These are phyloP conservation scores for Schwanniomyces occidentalis DNA, from an alignment of 805 yeast species.

Conservation along the genomic window DNA sequence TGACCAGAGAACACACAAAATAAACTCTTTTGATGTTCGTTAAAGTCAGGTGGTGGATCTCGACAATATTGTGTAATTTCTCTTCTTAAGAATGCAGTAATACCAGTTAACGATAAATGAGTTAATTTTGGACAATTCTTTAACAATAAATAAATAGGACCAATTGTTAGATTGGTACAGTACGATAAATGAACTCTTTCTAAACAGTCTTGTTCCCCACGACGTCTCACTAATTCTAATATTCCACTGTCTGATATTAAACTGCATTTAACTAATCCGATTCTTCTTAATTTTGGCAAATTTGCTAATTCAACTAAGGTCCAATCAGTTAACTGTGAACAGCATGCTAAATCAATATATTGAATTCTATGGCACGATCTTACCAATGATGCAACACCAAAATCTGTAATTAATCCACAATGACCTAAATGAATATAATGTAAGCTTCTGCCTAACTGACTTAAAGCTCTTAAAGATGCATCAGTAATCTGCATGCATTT, in stretches of 20 bases:
- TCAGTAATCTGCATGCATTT: slow-evolving; percentile 89
- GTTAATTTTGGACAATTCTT: slow-evolving; percentile 83
- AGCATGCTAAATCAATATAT: slow-evolving; percentile 93
- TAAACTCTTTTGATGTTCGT: slow-evolving; percentile 75
- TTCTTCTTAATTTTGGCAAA: slow-evolving; percentile 79
- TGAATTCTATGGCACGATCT: slow-evolving; percentile 81
- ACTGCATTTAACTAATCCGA: slow-evolving; percentile 89
- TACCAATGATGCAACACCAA: slow-evolving; percentile 75
- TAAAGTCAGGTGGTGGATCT: slow-evolving; percentile 90
- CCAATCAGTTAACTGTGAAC: slow-evolving; percentile 82
- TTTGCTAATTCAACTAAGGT: slow-evolving; percentile 75
- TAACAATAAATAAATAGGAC: slow-evolving; percentile 73
- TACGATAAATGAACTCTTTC: slow-evolving; percentile 94
- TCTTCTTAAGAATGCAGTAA: slow-evolving; percentile 79
- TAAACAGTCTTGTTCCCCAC: slow-evolving; percentile 74
- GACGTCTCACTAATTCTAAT: slow-evolving; percentile 60
- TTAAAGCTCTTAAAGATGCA: slow-evolving; percentile 67
- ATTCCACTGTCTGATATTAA: slow-evolving; percentile 86
- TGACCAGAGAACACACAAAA: slow-evolving; percentile 94
- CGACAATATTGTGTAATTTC: slow-evolving; percentile 88
- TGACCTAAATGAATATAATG: slow-evolving; percentile 94
- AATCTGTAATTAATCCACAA: slow-evolving; percentile 86
- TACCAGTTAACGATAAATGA: slow-evolving; percentile 90
- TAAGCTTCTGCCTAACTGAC: slow-evolving; percentile 72
- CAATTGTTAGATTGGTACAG: slow-evolving; percentile 76